Conservation (phyloP, 2,329 filamentous ascomycete species). For the Ceratocystis cubensis region DNA sequence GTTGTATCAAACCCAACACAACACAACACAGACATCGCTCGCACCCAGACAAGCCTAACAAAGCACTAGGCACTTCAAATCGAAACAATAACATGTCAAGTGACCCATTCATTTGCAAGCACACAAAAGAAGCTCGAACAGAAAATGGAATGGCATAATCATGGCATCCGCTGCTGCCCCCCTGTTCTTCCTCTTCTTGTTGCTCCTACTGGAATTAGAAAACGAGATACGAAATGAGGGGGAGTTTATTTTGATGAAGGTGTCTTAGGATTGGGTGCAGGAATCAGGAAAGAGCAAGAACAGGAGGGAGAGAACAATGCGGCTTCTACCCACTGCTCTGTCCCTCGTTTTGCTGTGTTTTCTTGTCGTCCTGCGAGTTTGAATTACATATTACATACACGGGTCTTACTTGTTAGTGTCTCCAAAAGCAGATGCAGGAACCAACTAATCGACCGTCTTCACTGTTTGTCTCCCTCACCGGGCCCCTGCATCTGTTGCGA, state of each 20-base stretch:
- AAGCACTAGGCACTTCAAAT: background rate
- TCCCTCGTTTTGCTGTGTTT: no score
- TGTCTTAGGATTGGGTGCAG: no score
- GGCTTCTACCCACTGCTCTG: no score
- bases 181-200: background rate
- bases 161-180: background rate
- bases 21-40: no score
- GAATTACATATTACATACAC: no score
- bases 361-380: no score
- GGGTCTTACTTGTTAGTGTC: no score
- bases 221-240: no score
- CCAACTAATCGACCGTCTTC: background rate
- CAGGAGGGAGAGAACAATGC: no score
- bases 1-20: background rate
- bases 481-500: background rate
- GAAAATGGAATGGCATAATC: background rate
- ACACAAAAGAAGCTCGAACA: no score
- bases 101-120: background rate
- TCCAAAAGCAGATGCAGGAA: background rate
- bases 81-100: constrained; percentile 8
- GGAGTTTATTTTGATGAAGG: no score
- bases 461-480: background rate
- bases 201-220: background rate
- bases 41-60: background rate
- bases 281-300: no score